Percentiles rank a stretch among this genome's conserved stretches.
phyloP scores from a whole-genome alignment of 2,329 filamentous ascomycete genomes.

The Fusarium pininemorale region DNA sequence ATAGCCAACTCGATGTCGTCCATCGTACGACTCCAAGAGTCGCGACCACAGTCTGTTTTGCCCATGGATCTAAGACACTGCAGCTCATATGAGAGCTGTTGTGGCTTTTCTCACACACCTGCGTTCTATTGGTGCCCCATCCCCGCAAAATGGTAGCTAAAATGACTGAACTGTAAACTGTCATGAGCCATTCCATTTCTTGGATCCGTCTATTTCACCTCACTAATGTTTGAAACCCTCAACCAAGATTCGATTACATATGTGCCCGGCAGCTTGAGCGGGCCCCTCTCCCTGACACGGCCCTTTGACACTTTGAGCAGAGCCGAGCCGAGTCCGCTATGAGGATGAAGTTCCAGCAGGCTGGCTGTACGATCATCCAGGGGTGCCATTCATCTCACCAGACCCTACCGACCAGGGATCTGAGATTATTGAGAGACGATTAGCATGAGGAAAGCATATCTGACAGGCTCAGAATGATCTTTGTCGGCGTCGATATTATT shows the following conservation, averaged over 20 bases:
- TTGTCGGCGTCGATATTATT: neutral
- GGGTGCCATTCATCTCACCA: constrained; percentile 36
- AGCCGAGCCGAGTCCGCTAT: constrained; percentile 28
- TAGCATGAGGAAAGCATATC: neutral
- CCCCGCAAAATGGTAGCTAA: constrained; percentile 11
- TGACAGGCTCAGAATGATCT: neutral
- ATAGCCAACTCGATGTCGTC: constrained; percentile 15
- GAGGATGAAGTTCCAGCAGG: constrained; percentile 27
- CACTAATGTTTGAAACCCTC: constrained; percentile 3
- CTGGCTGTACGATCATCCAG: constrained; percentile 32
- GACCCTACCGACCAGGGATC: constrained; percentile 26
- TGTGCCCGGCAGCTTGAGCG: constrained; percentile 30
- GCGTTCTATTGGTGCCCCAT: constrained; percentile 8
- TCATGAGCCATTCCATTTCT: constrained; percentile 6
- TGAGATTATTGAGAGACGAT: neutral
- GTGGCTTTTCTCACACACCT: neutral
- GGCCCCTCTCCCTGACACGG: constrained; percentile 20
- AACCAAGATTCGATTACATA: constrained; percentile 34
- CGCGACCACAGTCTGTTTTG: constrained; percentile 30
- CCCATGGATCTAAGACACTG: constrained; percentile 18
- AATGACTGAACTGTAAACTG: constrained; percentile 13
- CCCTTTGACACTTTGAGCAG: constrained; percentile 27
- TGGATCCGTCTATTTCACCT: constrained; percentile 1
- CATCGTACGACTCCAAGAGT: constrained; percentile 39
- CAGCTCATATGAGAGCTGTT: constrained; percentile 14